phyloP scores from a whole-genome alignment of 345 rosid genomes.

The Orychophragmus violaceus region DNA sequence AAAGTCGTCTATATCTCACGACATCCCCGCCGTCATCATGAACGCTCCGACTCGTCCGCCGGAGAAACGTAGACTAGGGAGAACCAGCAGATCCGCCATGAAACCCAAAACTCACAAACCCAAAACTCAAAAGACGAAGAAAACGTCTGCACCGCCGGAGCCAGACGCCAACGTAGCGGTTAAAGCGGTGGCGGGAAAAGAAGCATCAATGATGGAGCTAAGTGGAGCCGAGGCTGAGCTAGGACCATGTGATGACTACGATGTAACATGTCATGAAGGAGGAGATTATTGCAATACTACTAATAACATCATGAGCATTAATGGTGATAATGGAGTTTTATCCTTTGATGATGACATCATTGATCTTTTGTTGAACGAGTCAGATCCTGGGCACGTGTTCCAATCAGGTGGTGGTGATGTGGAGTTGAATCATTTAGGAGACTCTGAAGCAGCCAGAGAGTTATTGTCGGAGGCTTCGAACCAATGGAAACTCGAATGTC shows the following conservation, averaged over 20 bases:
- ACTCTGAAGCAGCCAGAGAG: not conserved
- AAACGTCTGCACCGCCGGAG: not conserved
- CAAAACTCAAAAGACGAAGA: slow-evolving; percentile 13
- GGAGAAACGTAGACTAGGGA: slow-evolving; percentile 24
- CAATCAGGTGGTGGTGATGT: slow-evolving; percentile 11
- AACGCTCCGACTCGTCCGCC: slow-evolving; percentile 8
- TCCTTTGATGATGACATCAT: slow-evolving; percentile 28
- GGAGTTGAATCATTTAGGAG: not conserved
- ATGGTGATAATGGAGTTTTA: slow-evolving; percentile 12
- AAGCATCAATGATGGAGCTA: slow-evolving; percentile 5
- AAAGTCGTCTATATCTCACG: slow-evolving; percentile 13
- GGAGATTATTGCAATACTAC: not conserved
- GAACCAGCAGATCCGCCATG: slow-evolving; percentile 29
- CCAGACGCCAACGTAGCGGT: not conserved
- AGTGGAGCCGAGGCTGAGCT: slow-evolving; percentile 22
- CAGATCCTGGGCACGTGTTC: slow-evolving; percentile 11
- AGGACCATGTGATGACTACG: slow-evolving; percentile 2
- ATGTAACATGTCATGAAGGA: not conserved
- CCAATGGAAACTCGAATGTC: not conserved
- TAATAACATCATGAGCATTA: slow-evolving; percentile 10
- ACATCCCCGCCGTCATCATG: not conserved
- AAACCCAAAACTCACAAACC: slow-evolving; percentile 17
- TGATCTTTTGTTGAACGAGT: slow-evolving; percentile 23
- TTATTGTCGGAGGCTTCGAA: not conserved
- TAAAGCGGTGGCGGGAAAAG: slow-evolving; percentile 2